Percentiles rank a stretch among this genome's conserved stretches.
These are phyloP conservation scores for Echinosophora koreensis DNA, from an alignment of 306 rosid genomes.

Conservation along the genomic window DNA sequence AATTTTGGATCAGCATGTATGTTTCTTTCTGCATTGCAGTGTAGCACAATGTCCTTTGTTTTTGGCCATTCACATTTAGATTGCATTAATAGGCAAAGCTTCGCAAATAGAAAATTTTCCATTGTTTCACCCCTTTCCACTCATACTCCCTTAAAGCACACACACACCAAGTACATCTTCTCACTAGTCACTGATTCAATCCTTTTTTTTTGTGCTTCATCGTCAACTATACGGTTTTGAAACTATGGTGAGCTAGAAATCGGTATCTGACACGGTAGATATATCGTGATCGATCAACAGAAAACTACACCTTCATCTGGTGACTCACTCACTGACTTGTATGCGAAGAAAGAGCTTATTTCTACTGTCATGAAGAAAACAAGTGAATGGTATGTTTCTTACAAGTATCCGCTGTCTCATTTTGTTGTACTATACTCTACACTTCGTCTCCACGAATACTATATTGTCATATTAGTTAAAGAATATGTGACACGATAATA, in stretches of 20 bases:
- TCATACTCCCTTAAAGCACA: conserved; percentile 47
- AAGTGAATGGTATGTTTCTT: conserved; percentile 76
- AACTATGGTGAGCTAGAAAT: background rate
- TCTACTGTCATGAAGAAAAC: conserved; percentile 80
- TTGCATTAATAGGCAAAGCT: conserved; percentile 30
- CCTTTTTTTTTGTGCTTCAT: no score
- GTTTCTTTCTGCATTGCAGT: conserved; percentile 13
- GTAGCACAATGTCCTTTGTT: conserved; percentile 16
- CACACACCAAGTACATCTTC: conserved; percentile 38
- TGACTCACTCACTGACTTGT: conserved; percentile 51
- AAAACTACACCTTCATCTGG: conserved; percentile 44
- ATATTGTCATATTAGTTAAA: no score
- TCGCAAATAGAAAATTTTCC: no score
- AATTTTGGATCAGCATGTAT: conserved; percentile 34
- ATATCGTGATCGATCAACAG: conserved; percentile 48
- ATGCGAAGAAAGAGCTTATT: conserved; percentile 61
- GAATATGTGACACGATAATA: no score
- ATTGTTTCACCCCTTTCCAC: conserved; percentile 31
- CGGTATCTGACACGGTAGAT: conserved; percentile 46
- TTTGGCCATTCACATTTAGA: background rate
- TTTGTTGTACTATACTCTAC: no score
- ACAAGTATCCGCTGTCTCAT: no score
- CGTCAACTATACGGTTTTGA: background rate
- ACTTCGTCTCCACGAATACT: no score
- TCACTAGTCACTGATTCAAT: background rate